Evolutionary conservation across 2,329 filamentous ascomycete species (phyloP), one percentile per base, ranked within the genome.

Genomic region (Aspergillus neotritici): DNA sequence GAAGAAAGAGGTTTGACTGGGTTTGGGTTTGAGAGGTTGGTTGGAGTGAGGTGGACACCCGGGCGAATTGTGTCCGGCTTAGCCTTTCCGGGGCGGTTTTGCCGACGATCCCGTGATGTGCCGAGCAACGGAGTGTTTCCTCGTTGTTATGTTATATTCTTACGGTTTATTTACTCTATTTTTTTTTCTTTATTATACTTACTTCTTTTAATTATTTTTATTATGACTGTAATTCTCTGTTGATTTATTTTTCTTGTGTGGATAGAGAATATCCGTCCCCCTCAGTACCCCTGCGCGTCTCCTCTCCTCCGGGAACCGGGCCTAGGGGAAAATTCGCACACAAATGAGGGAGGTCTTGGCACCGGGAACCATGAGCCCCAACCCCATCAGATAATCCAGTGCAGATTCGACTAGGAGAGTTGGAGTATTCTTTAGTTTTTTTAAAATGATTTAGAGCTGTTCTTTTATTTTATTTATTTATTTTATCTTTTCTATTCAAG

Each of bases 31-130:
- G n/a, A n/a, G n/a, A 25, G 21, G 21, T 25, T 25, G 17, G 17
- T 17, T 17, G 17, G 55, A 53, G 56, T 53, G 54, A 51, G 51
- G 46, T 49, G 50, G 50, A 56, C 53, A 58, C 17, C 7, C 53
- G 58, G 60, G 56, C 54, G 55, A 55, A 54, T 9, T 55, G 53
- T 52, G 50, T 52, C 53, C 54, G 56, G 53, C 62, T 64, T 64
- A 61, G 55, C 62, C 63, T 63, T 61, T 64, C 61, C 63, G 63
- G 64, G 64, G 62, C 62, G 62, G 63, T 65, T 67, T 66, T 66
- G 63, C 64, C 63, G 64, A 65, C 56, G 58, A 58, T 66, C 63
- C 63, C 63, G 63, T 65, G 62, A 66, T 66, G 61, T 61, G 61
- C 63, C 63, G 63, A 65, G 50, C 54, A 53, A 50, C 48, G 30